Evolutionary conservation across 192 early-diverging fungal species (phyloP), one percentile per base, ranked within the genome.

Genomic region (Funneliformis geosporum): DNA sequence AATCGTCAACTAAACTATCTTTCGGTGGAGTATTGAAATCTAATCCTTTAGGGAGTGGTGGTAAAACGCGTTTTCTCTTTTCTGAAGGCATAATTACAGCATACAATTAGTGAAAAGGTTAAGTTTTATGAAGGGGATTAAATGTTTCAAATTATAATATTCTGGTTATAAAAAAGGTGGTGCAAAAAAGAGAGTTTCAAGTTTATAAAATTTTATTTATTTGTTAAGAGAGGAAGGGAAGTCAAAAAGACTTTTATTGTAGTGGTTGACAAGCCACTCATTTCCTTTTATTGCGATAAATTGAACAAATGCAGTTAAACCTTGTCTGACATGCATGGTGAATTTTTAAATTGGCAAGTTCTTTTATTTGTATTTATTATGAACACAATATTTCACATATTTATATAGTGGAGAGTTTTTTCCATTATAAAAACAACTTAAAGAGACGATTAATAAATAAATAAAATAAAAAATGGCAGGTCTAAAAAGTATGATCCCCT

Each of bases 1-100:
- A 70, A 43, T 79, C 77, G 5, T 79, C 77, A 42, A 79, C 55
- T 21, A 79, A 55, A 68, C 21, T 60, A 79, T 79, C 77, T 42
- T 60, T 60, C 21, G 77, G 77, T 10, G 46, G 50, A 40, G 67
- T 60, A 70, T 9, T 16, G 16, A 59, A 69, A 28, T 79, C 66
- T 70, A 79, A 43, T 25, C 67, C 77, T 23, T 23, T n/a, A n/a
- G 77, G 33, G 33, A 33, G 77, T 25, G 67, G 77, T 40, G 50
- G 50, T 16, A 79, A 39, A 39, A 25, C 16, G 67, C 38, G 23
- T 70, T 70, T 79, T 42, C 60, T 79, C 38, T 70, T 79, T 33
- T 79, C 77, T 10, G 77, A 60, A 70, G 67, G 67, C 77, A 79
- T 79, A 68, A 69, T 40, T 69, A 69, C 12, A 43, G 67, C 67